phyloP scores from a whole-genome alignment of 257 asterid species.

The Nemophila menziesii region DNA sequence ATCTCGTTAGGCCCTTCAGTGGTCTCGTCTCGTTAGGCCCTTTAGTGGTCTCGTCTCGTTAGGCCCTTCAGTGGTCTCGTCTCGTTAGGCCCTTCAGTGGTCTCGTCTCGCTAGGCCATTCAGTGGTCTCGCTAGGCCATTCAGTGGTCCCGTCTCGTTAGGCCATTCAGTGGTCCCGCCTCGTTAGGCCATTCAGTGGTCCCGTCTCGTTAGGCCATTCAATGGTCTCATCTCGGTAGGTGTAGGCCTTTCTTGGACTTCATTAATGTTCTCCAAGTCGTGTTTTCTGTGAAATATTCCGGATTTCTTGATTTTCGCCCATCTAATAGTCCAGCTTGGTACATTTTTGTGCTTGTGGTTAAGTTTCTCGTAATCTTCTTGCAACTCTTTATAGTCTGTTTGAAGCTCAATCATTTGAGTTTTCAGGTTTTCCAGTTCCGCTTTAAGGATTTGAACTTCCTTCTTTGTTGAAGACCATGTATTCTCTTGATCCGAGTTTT shows the following conservation, averaged over 20 bases:
- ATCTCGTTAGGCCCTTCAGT: too few species aligned
- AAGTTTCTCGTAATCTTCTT: conserved; percentile 37
- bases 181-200: conserved; percentile 16
- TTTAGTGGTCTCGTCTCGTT: too few species aligned
- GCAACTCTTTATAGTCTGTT: conserved; percentile 46
- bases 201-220: too few species aligned
- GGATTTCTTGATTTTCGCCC: conserved; percentile 50
- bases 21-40: too few species aligned
- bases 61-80: too few species aligned
- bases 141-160: background rate
- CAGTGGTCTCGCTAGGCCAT: too few species aligned
- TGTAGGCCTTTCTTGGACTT: conserved; percentile 20
- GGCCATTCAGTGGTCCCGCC: conserved; percentile 28
- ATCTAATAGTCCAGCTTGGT: conserved; percentile 44
- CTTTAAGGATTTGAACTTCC: conserved; percentile 48
- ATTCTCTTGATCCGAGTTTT: conserved; percentile 36
- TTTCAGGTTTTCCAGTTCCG: conserved; percentile 53
- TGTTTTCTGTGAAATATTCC: conserved; percentile 30
- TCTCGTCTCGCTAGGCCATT: background rate
- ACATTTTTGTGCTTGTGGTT: conserved; percentile 26
- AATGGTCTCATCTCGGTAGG: too few species aligned
- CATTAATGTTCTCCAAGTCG: conserved; percentile 34
- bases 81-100: too few species aligned
- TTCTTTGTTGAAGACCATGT: conserved; percentile 37
- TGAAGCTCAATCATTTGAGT: conserved; percentile 45